These are phyloP conservation scores for Skeletonema marinoi DNA, from an alignment of 108 stramenopile genomes.

Conservation along the genomic window DNA sequence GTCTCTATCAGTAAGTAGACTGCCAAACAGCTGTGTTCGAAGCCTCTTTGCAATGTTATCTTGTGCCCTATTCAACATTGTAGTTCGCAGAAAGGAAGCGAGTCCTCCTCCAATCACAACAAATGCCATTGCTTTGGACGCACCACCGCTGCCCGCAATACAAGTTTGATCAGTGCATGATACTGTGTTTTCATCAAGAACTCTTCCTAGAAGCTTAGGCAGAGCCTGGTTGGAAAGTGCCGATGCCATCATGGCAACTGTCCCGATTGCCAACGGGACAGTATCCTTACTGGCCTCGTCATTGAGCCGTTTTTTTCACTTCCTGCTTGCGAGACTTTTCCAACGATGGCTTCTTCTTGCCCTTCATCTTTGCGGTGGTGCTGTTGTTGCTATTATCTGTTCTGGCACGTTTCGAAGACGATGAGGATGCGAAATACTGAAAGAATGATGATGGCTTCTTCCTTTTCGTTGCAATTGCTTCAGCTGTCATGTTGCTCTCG, in stretches of 20 bases:
- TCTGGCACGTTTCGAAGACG: neutral
- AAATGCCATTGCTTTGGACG: conserved; percentile 47
- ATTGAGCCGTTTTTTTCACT: conserved; percentile 41
- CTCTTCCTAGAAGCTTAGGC: conserved; percentile 68
- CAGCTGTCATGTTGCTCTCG: neutral
- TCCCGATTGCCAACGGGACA: conserved; percentile 64
- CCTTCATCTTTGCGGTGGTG: neutral
- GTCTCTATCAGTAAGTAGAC: conserved; percentile 57
- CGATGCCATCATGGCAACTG: conserved; percentile 73
- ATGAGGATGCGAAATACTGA: no score
- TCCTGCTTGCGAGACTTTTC: conserved; percentile 44
- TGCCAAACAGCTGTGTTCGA: conserved; percentile 59
- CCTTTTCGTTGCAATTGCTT: neutral
- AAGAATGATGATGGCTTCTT: neutral
- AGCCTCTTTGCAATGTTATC: conserved; percentile 73
- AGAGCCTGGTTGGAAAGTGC: conserved; percentile 73
- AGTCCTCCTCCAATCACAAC: conserved; percentile 80
- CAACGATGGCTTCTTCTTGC: conserved; percentile 29
- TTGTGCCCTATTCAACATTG: conserved; percentile 70
- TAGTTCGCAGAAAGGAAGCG: conserved; percentile 78
- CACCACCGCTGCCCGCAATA: conserved; percentile 11
- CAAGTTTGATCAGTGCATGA: conserved; percentile 34
- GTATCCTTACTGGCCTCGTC: conserved; percentile 56
- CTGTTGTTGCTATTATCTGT: neutral
- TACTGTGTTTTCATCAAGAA: conserved; percentile 67